These are phyloP conservation scores for Plantago elongata DNA, from an alignment of 257 asterid genomes.

Conservation along the genomic window DNA sequence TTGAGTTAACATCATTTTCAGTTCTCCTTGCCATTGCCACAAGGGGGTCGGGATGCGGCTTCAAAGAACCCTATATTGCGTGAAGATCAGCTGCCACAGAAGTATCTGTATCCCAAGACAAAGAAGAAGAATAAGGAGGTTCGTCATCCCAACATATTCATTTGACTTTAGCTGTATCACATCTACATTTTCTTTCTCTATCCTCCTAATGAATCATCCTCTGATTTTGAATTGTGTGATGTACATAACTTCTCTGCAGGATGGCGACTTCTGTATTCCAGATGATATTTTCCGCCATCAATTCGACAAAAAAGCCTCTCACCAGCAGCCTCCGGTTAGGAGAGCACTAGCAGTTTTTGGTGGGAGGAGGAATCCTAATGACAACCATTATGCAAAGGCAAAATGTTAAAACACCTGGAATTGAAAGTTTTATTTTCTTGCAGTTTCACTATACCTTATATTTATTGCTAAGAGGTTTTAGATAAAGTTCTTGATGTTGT, in stretches of 20 bases:
- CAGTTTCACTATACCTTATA: no score
- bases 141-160: not conserved
- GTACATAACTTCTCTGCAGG: constrained; percentile 31
- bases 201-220: not conserved
- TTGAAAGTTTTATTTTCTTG: no score
- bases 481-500: no score
- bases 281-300: constrained; percentile 67
- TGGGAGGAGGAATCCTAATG: constrained; percentile 88
- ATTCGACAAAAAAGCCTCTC: constrained; percentile 65
- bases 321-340: constrained; percentile 90
- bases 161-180: not conserved
- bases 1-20: constrained; percentile 30
- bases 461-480: no score
- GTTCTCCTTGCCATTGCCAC: constrained; percentile 91
- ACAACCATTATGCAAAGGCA: constrained; percentile 73
- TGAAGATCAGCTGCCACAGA: constrained; percentile 93
- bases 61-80: constrained; percentile 87
- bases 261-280: constrained; percentile 46
- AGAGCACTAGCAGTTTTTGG: constrained; percentile 89
- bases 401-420: constrained; percentile 33
- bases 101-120: constrained; percentile 70
- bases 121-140: constrained; percentile 89
- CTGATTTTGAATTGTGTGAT: no score
- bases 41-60: constrained; percentile 87
- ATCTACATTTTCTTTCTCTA: not conserved